Percentiles rank a stretch among this genome's conserved stretches.
Conservation (phyloP, 176 grass and related monocot species). For the Areca catechu region DNA sequence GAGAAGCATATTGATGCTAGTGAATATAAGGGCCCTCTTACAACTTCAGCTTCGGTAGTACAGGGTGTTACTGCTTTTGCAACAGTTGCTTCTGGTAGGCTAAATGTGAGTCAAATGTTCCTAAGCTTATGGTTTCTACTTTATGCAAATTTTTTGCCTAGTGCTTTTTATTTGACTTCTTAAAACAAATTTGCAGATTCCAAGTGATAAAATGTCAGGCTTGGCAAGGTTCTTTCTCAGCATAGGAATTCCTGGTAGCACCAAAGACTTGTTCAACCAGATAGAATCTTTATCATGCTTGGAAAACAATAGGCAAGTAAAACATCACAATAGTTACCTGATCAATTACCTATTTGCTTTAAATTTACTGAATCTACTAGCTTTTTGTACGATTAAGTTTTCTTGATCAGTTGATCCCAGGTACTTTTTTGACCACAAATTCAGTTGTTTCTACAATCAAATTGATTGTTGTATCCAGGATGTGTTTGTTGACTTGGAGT, state of each 20-base stretch:
- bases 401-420: no score
- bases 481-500: no score
- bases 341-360: neutral
- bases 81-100: constrained; percentile 56
- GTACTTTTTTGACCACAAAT: no score
- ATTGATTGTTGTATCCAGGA: no score
- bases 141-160: constrained; percentile 4
- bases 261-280: constrained; percentile 82
- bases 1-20: constrained; percentile 78
- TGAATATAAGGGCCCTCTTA: constrained; percentile 80
- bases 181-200: constrained; percentile 48
- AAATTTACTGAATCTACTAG: no score
- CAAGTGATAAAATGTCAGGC: constrained; percentile 66
- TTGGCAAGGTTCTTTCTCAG: constrained; percentile 90
- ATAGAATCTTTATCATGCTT: constrained; percentile 69
- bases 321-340: constrained; percentile 4
- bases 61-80: constrained; percentile 61
- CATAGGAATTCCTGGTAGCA: constrained; percentile 71
- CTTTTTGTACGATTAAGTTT: no score
- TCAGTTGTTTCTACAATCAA: no score
- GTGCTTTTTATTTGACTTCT: constrained; percentile 12
- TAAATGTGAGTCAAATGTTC: constrained; percentile 47
- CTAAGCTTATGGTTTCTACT: neutral
- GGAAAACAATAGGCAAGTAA: constrained; percentile 72
- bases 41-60: constrained; percentile 81